These are phyloP conservation scores for Sphagnurus paluster DNA, from an alignment of 1,284 basidiomycete genomes.

Conservation along the genomic window DNA sequence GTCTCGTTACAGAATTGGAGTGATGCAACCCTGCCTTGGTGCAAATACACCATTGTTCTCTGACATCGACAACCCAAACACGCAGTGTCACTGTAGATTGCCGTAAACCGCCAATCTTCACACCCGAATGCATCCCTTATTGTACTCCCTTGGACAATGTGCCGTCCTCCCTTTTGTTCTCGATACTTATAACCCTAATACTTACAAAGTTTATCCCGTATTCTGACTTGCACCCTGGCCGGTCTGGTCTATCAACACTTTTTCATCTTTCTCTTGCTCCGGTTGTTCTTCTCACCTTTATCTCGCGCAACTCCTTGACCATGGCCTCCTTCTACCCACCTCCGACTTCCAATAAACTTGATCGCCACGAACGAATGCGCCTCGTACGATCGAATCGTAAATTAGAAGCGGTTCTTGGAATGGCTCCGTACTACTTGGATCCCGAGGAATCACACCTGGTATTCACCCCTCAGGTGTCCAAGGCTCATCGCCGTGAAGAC, in stretches of 20 bases:
- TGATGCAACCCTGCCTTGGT: too few relatives aligned
- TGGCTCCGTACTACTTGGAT: constrained; percentile 53
- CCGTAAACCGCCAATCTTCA: constrained; percentile 5
- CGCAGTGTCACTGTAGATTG: neutral
- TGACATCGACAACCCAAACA: neutral
- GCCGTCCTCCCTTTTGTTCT: constrained; percentile 4
- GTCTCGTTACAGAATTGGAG: too few relatives aligned
- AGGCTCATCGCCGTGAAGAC: constrained; percentile 24
- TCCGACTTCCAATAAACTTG: constrained; percentile 50
- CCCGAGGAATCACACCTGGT: constrained; percentile 2
- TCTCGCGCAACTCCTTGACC: neutral
- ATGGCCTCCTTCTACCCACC: constrained; percentile 23
- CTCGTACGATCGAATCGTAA: constrained; percentile 62
- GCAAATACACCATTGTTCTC: too few relatives aligned
- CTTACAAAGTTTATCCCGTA: neutral
- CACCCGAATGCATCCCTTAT: constrained; percentile 4
- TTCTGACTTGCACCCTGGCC: constrained; percentile 13
- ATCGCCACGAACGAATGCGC: constrained; percentile 47
- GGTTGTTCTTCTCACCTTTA: neutral
- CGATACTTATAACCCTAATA: neutral
- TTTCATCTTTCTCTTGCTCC: neutral
- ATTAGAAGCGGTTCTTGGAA: constrained; percentile 55
- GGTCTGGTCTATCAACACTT: constrained; percentile 4
- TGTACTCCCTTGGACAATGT: constrained; percentile 6
- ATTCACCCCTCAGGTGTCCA: constrained; percentile 17